Base-by-base conservation (phyloP, 768 basidiomycete genomes). In the Naganishia antarctica region DNA sequence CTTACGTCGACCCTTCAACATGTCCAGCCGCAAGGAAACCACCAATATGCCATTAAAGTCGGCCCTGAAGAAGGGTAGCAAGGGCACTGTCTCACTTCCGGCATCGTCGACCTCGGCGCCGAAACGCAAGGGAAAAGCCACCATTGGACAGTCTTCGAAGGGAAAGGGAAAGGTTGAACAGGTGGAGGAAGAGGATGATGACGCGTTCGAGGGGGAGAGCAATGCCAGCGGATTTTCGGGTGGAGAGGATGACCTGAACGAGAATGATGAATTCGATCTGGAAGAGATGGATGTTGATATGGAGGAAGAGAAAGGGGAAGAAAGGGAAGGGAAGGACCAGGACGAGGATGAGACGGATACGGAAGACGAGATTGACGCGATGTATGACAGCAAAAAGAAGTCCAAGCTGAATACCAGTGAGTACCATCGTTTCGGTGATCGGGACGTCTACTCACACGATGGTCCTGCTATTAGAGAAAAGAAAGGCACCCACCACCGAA, bases 361-460 rank as follows among this genome's bases (percentile, higher is more conserved):
- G 28, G 74, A 73, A 41, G 74, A 76, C 32, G 74, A 76, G 69
- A 74, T 76, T 61, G 74, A 73, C 51, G 61, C 61, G 41, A 68
- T 64, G 43, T 69, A 77, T 47, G 61, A 61, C 29, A 70, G 70
- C n/a, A 70, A 66, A 21, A 70, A 66, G 29, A 72, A 67, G 58
- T 70, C 69, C 23, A 71, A 73, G 66, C 69, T 68, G 64, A 69
- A 64, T 21, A 69, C 68, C 7, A 77, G 76, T 77, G 53, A 71
- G 74, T 73, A 16, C 5, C 0, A 1, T 41, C 50, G n/a, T 16
- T 13, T 23, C 7, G 28, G 29, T 34, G 31, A 23, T n/a, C 44
- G 6, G 15, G 37, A 45, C 25, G 5, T 18, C 40, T 25, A 21
- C 50, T 58, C 8, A 46, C 61, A 60, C 18, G 41, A 40, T 28